These are phyloP conservation scores for Chalara sp. DNA, from an alignment of 2,329 filamentous ascomycete species.

Conservation along the genomic window DNA sequence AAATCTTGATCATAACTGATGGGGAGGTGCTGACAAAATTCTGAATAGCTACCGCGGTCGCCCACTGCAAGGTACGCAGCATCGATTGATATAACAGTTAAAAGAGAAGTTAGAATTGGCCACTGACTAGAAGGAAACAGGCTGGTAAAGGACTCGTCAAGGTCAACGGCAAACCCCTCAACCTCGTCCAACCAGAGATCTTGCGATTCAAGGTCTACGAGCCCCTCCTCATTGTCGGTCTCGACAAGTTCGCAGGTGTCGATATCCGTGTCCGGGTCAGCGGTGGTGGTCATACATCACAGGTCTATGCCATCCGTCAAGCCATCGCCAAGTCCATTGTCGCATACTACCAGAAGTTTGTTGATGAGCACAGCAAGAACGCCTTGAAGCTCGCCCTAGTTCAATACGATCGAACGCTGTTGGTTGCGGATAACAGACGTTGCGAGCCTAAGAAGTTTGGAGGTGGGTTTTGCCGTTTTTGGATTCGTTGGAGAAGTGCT, in stretches of 20 bases:
- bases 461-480: slow-evolving; percentile 26
- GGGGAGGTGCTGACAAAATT: slow-evolving; percentile 28
- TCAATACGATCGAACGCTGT: slow-evolving; percentile 92
- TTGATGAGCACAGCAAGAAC: slow-evolving; percentile 99
- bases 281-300: slow-evolving; percentile 95
- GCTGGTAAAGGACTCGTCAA: slow-evolving; percentile 87
- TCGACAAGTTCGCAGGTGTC: slow-evolving; percentile 94
- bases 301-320: slow-evolving; percentile 98
- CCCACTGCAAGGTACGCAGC: slow-evolving; percentile 66
- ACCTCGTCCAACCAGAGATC: slow-evolving; percentile 91
- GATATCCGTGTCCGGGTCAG: slow-evolving; percentile 96
- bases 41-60: slow-evolving; percentile 58
- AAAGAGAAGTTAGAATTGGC: slow-evolving; percentile 4
- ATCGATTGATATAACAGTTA: slow-evolving; percentile 3
- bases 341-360: slow-evolving; percentile 99
- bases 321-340: slow-evolving; percentile 97
- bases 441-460: slow-evolving; percentile 96
- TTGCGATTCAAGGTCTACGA: slow-evolving; percentile 99
- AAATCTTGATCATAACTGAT: slow-evolving; percentile 1
- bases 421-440: slow-evolving; percentile 98
- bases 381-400: slow-evolving; percentile 95
- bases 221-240: slow-evolving; percentile 90
- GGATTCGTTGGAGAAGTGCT: slow-evolving; percentile 8
- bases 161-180: slow-evolving; percentile 96
- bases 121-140: slow-evolving; percentile 34